Conservation (phyloP, 2,329 filamentous ascomycete species). For the Truncatella angustata region DNA sequence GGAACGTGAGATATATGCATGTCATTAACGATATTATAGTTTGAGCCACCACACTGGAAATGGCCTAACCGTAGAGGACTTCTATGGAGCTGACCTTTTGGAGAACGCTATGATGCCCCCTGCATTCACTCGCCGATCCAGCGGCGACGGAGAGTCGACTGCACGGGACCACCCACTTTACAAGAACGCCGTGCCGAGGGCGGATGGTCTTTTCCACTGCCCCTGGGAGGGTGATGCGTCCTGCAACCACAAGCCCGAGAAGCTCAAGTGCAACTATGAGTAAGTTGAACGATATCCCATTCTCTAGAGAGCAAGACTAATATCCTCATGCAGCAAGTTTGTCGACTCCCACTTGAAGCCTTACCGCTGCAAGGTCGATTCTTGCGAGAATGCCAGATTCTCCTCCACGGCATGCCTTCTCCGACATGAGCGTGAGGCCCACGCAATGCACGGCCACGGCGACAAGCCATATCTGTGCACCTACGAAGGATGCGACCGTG, state of each 20-base stretch:
- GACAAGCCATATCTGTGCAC: constrained; percentile 89
- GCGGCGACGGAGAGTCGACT: constrained; percentile 51
- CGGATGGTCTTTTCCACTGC: constrained; percentile 89
- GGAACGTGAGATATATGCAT: constrained; percentile 12
- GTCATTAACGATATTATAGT: constrained; percentile 27
- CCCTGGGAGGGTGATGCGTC: constrained; percentile 70
- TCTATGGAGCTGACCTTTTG: constrained; percentile 33
- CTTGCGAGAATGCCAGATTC: constrained; percentile 83
- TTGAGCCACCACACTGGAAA: constrained; percentile 36
- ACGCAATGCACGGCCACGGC: constrained; percentile 92
- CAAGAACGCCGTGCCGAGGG: constrained; percentile 59
- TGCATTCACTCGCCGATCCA: constrained; percentile 46
- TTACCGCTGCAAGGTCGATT: constrained; percentile 85
- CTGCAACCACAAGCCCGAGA: constrained; percentile 90
- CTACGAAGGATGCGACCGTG: constrained; percentile 83
- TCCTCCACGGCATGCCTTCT: constrained; percentile 94
- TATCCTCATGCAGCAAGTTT: constrained; percentile 70
- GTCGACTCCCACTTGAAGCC: constrained; percentile 96
- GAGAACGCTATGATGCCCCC: constrained; percentile 38
- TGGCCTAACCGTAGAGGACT: constrained; percentile 32
- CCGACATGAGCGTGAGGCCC: constrained; percentile 91
- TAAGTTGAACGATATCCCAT: constrained; percentile 49
- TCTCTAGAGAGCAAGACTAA: constrained; percentile 1
- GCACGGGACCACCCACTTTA: constrained; percentile 69
- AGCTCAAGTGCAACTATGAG: constrained; percentile 99